Evolutionary conservation across 2,329 filamentous ascomycete species (phyloP), one percentile per base, ranked within the genome.

Genomic region (Karstenula rhodostoma): DNA sequence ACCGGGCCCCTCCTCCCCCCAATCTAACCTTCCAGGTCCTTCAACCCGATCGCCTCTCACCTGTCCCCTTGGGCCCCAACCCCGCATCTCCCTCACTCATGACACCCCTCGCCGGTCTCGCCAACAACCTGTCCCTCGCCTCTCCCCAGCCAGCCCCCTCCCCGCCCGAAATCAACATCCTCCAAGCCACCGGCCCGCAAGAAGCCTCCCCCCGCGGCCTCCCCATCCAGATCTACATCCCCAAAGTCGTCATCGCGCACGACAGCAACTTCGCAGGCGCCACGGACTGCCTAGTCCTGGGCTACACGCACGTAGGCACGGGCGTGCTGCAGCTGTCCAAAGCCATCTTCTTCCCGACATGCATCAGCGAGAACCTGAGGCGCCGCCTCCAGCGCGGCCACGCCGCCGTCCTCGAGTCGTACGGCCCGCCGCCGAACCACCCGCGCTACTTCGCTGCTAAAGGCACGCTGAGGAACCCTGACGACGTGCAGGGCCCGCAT

Each of bases 161-260:
- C 22, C 33, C n/a, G 4, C 29, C 29, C 29, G 35, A 23, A n/a
- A 3, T 33, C 23, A 9, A 9, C 9, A 4, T 8, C 49, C 23
- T 52, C 23, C 22, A n/a, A 22, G 49, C 35, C 2, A 13, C 22
- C 13, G 3, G 22, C 33, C 13, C 10, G 27, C 49, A n/a, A 5
- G 32, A 33, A n/a, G 25, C 19, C 19, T 42, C 13, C 49, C 61
- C n/a, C 12, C 58, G 50, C 7, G 58, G 61, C 10, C 60, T 68
- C n/a, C 71, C 72, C 1, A 60, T 77, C n/a, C 67, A 71, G 32
- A 69, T 77, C 49, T 74, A 73, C 52, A 56, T 75, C 42, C 73
- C 69, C 1, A 57, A 55, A 8, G 59, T 75, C 42, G 29, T 75
- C 2, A 13, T 66, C 4, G 59, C 67, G 0, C 57, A 59, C 2